Base-by-base conservation (phyloP, 2,329 filamentous ascomycete genomes). In the Fusarium gaditjirri region DNA sequence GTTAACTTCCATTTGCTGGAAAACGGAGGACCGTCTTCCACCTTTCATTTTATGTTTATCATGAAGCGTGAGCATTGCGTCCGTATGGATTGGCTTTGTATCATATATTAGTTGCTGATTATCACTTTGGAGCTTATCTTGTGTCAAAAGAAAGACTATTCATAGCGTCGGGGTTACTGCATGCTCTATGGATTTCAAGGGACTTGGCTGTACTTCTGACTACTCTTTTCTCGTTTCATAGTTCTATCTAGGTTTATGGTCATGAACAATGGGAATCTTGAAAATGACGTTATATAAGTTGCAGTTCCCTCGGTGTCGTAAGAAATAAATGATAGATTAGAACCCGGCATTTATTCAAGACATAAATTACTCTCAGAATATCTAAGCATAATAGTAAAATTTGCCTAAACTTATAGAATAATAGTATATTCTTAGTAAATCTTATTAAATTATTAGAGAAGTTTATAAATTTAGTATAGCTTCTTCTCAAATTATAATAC, bases 131-230 rank as follows among this genome's bases (percentile, higher is more conserved):
- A 67, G 66, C 60, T 61, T 52, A 43, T 64, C 63, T 59, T 56
- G 39, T 46, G 29, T 36, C 55, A 68, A 64, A 76, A 70, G 68
- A 75, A 65, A 55, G 62, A 55, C 54, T 61, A 74, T 74, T 76
- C 74, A 76, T 76, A 76, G 74, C 74, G 74, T 71, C 43, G 62
- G 74, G 74, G 68, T 75, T 70, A 58, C 66, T 67, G 70, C 72
- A 70, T 76, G 50, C 63, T 65, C 41, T 53, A 53, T 41, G 61
- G 68, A 72, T 61, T 41, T 35, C 16, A 56, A 55, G 62, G 72
- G 21, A 55, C 31, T 33, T 61, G 50, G 31, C 44, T 67, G 59
- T 74, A 49, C 49, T 41, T 70, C 50, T 23, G 36, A 41, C 10
- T 31, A 19, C n/a, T 39, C 25, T 59, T 53, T 50, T 61, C 44